These are phyloP conservation scores for Blastomyces percursus DNA, from an alignment of 2,329 filamentous ascomycete species.

Conservation along the genomic window DNA sequence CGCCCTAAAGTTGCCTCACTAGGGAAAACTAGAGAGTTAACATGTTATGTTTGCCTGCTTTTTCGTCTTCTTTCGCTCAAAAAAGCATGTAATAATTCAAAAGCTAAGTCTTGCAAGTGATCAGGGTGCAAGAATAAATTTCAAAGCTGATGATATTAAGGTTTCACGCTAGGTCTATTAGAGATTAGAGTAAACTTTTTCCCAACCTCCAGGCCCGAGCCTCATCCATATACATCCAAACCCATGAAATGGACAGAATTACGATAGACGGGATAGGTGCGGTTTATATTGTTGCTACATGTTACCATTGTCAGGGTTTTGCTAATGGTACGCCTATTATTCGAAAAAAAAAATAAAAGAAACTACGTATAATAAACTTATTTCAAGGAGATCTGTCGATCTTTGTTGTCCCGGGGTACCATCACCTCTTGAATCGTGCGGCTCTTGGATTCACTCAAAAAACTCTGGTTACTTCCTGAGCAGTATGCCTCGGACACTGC, in stretches of 20 bases:
- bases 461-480: not conserved
- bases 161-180: not conserved
- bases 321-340: not conserved
- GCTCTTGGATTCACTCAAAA: not conserved
- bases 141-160: not conserved
- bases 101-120: not conserved
- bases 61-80: not conserved
- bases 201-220: not conserved
- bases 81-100: not conserved
- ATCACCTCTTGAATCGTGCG: not conserved
- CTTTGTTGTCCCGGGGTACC: not conserved
- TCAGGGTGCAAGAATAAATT: not conserved
- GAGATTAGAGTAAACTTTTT: not conserved
- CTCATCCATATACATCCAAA: not conserved
- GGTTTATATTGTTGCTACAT: not conserved
- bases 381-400: not conserved
- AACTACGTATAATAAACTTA: not conserved
- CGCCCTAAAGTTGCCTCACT: too few relatives aligned
- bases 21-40: not conserved
- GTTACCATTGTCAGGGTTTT: not conserved
- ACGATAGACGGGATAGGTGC: not conserved
- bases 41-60: not conserved
- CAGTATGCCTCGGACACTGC: constrained; percentile 37
- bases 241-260: not conserved
- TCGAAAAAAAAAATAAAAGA: not conserved